Conservation (phyloP, 1,284 basidiomycete species). For the Apiotrichum mycotoxinovorans region DNA sequence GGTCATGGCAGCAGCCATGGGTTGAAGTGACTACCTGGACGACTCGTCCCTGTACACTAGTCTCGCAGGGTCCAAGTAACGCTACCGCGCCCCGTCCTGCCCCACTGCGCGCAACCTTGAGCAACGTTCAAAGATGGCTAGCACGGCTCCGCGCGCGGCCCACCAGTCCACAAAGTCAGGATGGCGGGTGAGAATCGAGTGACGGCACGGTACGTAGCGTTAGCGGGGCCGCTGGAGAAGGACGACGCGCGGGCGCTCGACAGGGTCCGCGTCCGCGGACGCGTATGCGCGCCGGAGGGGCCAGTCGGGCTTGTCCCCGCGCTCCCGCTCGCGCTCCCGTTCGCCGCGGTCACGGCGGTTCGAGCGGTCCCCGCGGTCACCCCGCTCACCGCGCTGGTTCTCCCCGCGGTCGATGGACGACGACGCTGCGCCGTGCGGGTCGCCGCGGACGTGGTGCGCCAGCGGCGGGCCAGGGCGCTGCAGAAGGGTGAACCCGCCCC, state of each 20-base stretch:
- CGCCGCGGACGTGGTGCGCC: slow-evolving; percentile 16
- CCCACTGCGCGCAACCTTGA: no score
- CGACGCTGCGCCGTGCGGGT: background rate
- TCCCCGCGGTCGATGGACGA: background rate
- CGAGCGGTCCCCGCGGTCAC: background rate
- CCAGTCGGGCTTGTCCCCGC: background rate
- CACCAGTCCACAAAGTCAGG: no score
- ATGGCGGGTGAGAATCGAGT: background rate
- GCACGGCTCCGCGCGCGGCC: no score
- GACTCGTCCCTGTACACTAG: no score
- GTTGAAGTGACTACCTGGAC: no score
- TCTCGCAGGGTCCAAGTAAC: no score
- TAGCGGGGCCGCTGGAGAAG: slow-evolving; percentile 14
- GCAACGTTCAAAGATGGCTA: no score
- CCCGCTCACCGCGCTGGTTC: background rate
- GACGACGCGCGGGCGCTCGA: slow-evolving; percentile 8
- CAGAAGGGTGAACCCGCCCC: slow-evolving; percentile 39
- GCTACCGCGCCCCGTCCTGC: no score
- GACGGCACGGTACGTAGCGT: background rate
- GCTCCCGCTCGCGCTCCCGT: background rate
- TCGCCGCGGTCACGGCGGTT: background rate
- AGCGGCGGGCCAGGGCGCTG: slow-evolving; percentile 38
- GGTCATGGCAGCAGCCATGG: no score
- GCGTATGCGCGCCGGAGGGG: slow-evolving; percentile 18
- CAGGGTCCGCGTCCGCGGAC: slow-evolving; percentile 12